Conservation (phyloP, 2,329 filamentous ascomycete genomes). For the Sporothrix luriei region DNA sequence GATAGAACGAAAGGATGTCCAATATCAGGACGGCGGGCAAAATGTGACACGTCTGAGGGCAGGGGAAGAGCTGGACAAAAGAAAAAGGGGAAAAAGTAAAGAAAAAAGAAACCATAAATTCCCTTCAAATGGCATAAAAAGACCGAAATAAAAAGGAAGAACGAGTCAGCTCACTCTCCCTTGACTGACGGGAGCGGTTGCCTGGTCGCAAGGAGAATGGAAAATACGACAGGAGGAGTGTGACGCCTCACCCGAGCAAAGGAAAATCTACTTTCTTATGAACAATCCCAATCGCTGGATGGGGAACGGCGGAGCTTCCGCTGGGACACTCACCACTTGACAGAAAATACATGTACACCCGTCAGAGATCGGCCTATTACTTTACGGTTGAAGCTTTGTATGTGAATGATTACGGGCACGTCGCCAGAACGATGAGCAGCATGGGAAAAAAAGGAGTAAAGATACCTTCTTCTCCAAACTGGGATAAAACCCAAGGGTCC, state of each 20-base stretch:
- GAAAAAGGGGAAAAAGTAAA: not conserved
- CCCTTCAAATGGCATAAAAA: too few relatives aligned
- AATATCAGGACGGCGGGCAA: not conserved
- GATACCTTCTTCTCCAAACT: not conserved
- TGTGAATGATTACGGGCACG: too few relatives aligned
- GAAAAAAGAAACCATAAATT: not conserved
- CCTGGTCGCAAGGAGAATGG: not conserved
- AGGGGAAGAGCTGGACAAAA: not conserved
- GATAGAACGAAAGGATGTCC: not conserved
- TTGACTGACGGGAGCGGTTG: not conserved
- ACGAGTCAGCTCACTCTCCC: not conserved
- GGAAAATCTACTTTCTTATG: too few relatives aligned
- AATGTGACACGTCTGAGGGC: not conserved
- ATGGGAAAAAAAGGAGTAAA: too few relatives aligned
- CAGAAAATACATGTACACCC: too few relatives aligned
- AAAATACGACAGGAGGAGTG: not conserved
- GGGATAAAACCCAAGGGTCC: not conserved
- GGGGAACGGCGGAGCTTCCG: too few relatives aligned
- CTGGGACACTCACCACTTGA: too few relatives aligned
- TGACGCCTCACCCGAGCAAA: not conserved
- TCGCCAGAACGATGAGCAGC: too few relatives aligned
- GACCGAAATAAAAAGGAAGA: too few relatives aligned
- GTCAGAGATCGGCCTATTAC: too few relatives aligned
- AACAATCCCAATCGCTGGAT: too few relatives aligned
- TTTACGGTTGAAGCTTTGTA: too few relatives aligned